Conservation (phyloP, 2,329 filamentous ascomycete genomes). For the Apiospora aurea region DNA sequence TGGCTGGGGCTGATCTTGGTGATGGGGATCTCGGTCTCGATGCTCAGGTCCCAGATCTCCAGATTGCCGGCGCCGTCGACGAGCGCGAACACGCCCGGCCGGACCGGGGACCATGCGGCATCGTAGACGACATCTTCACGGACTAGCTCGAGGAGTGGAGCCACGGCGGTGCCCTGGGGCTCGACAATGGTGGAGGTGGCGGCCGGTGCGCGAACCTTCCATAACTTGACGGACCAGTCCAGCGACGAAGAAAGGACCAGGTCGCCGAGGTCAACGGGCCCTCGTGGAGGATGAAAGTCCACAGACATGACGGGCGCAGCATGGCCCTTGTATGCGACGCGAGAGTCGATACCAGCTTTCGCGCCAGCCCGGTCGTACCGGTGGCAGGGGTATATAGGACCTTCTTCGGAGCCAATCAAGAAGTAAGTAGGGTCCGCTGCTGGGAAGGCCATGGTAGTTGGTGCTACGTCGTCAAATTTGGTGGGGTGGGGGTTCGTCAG, state of each 20-base stretch:
- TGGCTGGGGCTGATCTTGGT: conserved; percentile 76
- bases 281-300: conserved; percentile 91
- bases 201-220: conserved; percentile 87
- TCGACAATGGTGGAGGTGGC: conserved; percentile 69
- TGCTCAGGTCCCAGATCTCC: conserved; percentile 93
- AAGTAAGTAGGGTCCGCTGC: conserved; percentile 97
- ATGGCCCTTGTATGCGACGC: conserved; percentile 88
- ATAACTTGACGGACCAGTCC: conserved; percentile 97
- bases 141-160: conserved; percentile 86
- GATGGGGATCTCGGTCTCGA: conserved; percentile 91
- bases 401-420: conserved; percentile 95
- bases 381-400: conserved; percentile 94
- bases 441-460: conserved; percentile 93
- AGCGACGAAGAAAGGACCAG: conserved; percentile 90
- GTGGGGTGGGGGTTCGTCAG: conserved; percentile 84
- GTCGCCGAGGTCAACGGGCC: conserved; percentile 92
- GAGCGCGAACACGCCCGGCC: conserved; percentile 91
- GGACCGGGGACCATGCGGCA: conserved; percentile 91
- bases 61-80: conserved; percentile 92
- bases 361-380: conserved; percentile 96
- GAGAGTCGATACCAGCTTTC: conserved; percentile 91
- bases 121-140: conserved; percentile 98
- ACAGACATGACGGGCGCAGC: conserved; percentile 95
- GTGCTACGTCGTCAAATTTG: conserved; percentile 93
- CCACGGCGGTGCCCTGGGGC: conserved; percentile 58